Conservation (phyloP, 225 moss, liverwort and hornwort genomes). For the Physcomitrium patens region DNA sequence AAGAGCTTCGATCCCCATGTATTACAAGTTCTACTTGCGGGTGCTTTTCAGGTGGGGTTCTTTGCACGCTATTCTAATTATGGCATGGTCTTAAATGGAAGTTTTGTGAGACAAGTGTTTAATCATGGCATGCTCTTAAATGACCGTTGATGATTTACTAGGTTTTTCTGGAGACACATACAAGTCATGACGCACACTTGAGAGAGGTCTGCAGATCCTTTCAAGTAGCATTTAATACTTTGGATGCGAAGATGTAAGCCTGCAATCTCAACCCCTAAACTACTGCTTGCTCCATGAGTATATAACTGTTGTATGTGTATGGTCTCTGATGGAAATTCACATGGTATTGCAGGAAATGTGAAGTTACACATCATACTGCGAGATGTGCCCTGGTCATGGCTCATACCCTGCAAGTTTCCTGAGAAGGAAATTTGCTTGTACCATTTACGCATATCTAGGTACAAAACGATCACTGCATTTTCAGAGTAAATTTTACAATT, state of each 20-base stretch:
- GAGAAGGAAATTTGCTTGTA: slow-evolving; percentile 8
- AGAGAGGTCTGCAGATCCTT: slow-evolving; percentile 54
- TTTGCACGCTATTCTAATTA: slow-evolving; percentile 13
- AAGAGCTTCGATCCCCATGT: slow-evolving; percentile 38
- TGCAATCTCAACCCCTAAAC: not conserved
- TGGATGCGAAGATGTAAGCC: slow-evolving; percentile 33
- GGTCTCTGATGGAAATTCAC: slow-evolving; percentile 11
- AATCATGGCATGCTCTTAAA: not conserved
- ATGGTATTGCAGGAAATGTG: slow-evolving; percentile 34
- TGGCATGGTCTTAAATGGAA: slow-evolving; percentile 14
- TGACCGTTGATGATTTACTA: slow-evolving; percentile 22
- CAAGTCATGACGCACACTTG: slow-evolving; percentile 30
- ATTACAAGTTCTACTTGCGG: slow-evolving; percentile 47
- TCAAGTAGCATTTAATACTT: slow-evolving; percentile 40
- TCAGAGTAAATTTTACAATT: not conserved
- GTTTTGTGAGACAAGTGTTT: not conserved
- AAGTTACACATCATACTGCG: slow-evolving; percentile 33
- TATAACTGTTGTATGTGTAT: not conserved
- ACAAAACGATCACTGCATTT: not conserved
- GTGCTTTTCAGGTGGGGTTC: slow-evolving; percentile 52
- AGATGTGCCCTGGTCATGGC: slow-evolving; percentile 49
- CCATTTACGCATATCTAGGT: not conserved
- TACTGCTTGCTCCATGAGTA: slow-evolving; percentile 18
- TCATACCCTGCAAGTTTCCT: slow-evolving; percentile 29
- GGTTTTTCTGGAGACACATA: slow-evolving; percentile 56